Percentiles rank a stretch among this genome's conserved stretches.
Evolutionary conservation across 1,284 basidiomycete genomes (phyloP).

Genomic region (Melampsora medusae): DNA sequence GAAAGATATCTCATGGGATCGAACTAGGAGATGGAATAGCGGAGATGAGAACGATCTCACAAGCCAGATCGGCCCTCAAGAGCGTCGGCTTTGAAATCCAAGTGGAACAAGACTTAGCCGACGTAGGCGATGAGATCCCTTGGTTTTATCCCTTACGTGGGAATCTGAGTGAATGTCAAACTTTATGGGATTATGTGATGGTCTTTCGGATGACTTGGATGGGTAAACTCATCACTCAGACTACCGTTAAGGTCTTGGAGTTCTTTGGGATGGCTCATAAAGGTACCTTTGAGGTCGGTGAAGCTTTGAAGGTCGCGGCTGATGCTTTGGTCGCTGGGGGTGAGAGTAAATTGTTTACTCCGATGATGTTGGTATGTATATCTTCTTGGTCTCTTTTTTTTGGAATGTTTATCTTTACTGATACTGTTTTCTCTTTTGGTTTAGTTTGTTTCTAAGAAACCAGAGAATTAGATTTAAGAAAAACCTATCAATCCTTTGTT

Average conservation of each 20-base stretch:
- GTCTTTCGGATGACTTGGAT: conserved; percentile 73
- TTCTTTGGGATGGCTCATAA: conserved; percentile 77
- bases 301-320: conserved; percentile 79
- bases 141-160: conserved; percentile 99
- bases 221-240: conserved; percentile 82
- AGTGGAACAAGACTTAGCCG: conserved; percentile 92
- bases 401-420: background rate
- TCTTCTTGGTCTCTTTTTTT: background rate
- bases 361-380: conserved; percentile 51
- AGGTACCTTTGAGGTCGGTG: conserved; percentile 87
- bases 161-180: conserved; percentile 86
- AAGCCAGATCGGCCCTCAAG: conserved; percentile 74
- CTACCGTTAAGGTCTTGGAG: conserved; percentile 74
- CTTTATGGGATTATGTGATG: conserved; percentile 73
- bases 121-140: conserved; percentile 64
- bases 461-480: background rate
- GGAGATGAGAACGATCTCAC: conserved; percentile 80
- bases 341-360: conserved; percentile 68
- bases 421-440: background rate
- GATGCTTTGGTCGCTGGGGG: conserved; percentile 80
- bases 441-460: conserved; percentile 8
- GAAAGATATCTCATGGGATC: conserved; percentile 76
- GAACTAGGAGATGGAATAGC: conserved; percentile 90
- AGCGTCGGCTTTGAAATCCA: conserved; percentile 84
- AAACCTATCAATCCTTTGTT: background rate